Evolutionary conservation across 1,284 basidiomycete genomes (phyloP), one percentile per base, ranked within the genome.

Genomic region (Ceratobasidium sp.): DNA sequence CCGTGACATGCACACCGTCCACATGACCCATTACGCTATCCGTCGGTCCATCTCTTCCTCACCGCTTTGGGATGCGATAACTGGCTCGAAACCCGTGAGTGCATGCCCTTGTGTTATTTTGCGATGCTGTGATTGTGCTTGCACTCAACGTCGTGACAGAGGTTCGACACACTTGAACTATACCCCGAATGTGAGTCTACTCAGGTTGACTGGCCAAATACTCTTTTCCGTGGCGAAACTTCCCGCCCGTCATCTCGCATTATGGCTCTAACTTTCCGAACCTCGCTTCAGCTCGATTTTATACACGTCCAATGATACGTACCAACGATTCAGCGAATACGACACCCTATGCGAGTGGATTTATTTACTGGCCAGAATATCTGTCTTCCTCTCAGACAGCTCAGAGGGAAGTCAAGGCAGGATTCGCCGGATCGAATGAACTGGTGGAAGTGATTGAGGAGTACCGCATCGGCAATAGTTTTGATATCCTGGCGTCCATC

Each of bases 71-170:
- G 56, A 58, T n/a, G 35, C 38, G 1, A 31, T 58, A 22, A 58
- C 56, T 8, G 56, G 56, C 13, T 58, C 56, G 12, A 22, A 58
- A 22, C 56, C 56, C 12, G 56, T 58, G 29, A 10, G 56, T 58
- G 13, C n/a, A n/a, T 38, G 15, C 20, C 4, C 17, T n/a, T 5
- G 22, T n/a, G 17, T 45, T 5, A 5, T 45, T 8, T 17, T 45
- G 42, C 42, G 17, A 45, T 4, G 4, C 4, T n/a, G 42, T n/a
- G 15, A 45, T n/a, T 6, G 22, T 45, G 7, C 22, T 45, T 6
- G 15, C 22, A n/a, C 17, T 45, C 42, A 45, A 6, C 22, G 4
- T 6, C 17, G 42, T 6, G 6, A 6, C 15, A 45, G 42, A 45
- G 17, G 17, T 45, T n/a, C 15, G 4, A 17, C 42, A 45, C 42